Evolutionary conservation across 2,329 filamentous ascomycete genomes (phyloP), one percentile per base, ranked within the genome.

Genomic region (Colletotrichum abscissum): DNA sequence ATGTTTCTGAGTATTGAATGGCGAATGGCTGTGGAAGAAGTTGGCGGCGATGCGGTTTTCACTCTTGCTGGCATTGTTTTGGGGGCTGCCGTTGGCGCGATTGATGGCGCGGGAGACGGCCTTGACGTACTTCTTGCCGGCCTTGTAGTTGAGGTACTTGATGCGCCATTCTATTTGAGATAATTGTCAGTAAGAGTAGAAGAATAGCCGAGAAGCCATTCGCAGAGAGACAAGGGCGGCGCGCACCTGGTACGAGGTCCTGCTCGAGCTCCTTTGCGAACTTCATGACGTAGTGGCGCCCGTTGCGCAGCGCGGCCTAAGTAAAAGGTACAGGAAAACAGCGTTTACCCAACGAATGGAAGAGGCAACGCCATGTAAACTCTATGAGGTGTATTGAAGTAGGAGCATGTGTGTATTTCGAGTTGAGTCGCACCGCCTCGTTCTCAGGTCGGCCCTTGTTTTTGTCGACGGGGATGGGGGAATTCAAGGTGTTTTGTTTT

Each of bases 111-210:
- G 90, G 28, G 88, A 84, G 65, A 98, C 92, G 69, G 91, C 92
- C 83, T 98, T 98, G 82, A 98, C 88, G 81, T 95, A 93, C 85
- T 98, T 98, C 85, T 98, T 98, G 74, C 95, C 96, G 69, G 92
- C 92, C 88, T 97, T 98, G 88, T 98, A 98, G 84, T 98, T 91
- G 78, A 98, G 89, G 82, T 98, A 98, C 83, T 98, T 97, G 82
- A 92, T 90, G 79, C 94, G 91, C 96, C 96, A 98, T 90, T 98
- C 91, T 92, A 77, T 33, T 16, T 24, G 9, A 55, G 30, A 9
- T 24, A 30, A 42, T 14, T 26, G 28, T 73, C 52, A 60, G 59
- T 63, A 11, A 42, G 26, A 28, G 46, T 14, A 14, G 49, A 65
- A 57, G 58, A 22, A 55, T 19, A 42, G 30, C 30, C 16, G 14